phyloP scores from a whole-genome alignment of 768 basidiomycete genomes.

The Kwoniella europaea region DNA sequence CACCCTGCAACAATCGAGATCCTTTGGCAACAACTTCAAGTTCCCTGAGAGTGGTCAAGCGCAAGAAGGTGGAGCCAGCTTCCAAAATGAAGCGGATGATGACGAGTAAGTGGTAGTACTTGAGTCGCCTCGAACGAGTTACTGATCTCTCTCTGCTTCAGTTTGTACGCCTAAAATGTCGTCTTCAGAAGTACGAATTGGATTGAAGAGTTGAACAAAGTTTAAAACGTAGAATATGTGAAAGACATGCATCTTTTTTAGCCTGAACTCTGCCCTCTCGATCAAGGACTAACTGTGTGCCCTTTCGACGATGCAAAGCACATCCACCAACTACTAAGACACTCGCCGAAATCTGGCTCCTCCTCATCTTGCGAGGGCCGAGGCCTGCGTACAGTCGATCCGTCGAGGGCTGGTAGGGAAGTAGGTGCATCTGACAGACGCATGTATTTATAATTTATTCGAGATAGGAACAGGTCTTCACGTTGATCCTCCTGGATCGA shows the following conservation, averaged over 20 bases:
- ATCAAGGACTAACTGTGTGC: background rate
- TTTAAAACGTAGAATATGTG: conserved; percentile 16
- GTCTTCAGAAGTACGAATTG: background rate
- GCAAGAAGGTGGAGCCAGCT: conserved; percentile 58
- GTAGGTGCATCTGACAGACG: conserved; percentile 2
- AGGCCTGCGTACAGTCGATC: background rate
- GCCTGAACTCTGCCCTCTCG: background rate
- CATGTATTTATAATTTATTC: conserved; percentile 22
- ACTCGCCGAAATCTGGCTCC: conserved; percentile 7
- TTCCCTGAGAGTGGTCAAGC: conserved; percentile 78
- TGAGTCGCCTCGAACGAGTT: background rate
- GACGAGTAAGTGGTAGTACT: conserved; percentile 66
- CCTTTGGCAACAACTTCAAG: conserved; percentile 92
- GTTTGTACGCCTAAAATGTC: conserved; percentile 71
- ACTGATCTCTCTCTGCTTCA: conserved; percentile 12
- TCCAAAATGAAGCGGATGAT: conserved; percentile 79
- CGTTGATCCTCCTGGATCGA: conserved; percentile 6
- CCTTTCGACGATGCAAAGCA: background rate
- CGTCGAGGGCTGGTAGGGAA: conserved; percentile 14
- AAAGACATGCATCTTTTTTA: conserved; percentile 21
- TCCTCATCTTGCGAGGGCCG: background rate
- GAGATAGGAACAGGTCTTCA: conserved; percentile 4
- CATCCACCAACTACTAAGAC: conserved; percentile 24
- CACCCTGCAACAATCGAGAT: conserved; percentile 58
- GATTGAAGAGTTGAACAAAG: conserved; percentile 5